Evolutionary conservation across 2,329 filamentous ascomycete genomes (phyloP).

Genomic region (Arthroderma sp.): DNA sequence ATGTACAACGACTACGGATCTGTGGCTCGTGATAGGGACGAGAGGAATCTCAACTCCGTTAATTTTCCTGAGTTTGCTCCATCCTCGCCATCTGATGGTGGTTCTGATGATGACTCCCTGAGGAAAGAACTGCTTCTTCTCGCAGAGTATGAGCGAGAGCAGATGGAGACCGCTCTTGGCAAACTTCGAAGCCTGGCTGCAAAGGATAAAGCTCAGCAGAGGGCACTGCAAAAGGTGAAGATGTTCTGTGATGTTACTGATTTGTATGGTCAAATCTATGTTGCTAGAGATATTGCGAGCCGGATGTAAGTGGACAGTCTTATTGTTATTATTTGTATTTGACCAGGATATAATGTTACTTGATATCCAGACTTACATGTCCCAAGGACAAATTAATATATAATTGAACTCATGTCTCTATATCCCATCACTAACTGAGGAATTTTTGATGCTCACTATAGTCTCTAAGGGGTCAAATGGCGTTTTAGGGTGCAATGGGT

Average conservation of each 20-base stretch:
- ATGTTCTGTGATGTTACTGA: slow-evolving; percentile 27
- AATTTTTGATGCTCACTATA: too few relatives aligned
- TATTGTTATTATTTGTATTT: background rate
- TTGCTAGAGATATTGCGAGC: slow-evolving; percentile 21
- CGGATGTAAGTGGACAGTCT: slow-evolving; percentile 3
- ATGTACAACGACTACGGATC: slow-evolving; percentile 30
- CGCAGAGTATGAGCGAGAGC: background rate
- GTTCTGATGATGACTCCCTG: slow-evolving; percentile 21
- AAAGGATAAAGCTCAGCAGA: background rate
- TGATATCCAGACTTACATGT: too few relatives aligned
- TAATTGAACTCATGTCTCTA: too few relatives aligned
- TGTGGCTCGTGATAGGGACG: slow-evolving; percentile 19
- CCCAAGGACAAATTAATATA: too few relatives aligned
- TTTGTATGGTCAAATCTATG: slow-evolving; percentile 29
- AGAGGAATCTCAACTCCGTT: slow-evolving; percentile 25
- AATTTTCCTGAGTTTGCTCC: slow-evolving; percentile 24
- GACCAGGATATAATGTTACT: background rate
- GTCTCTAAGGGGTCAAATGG: too few relatives aligned
- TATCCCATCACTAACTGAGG: too few relatives aligned
- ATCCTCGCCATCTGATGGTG: slow-evolving; percentile 11
- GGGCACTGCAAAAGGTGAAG: slow-evolving; percentile 10
- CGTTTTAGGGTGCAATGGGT: background rate
- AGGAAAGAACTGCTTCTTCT: slow-evolving; percentile 14
- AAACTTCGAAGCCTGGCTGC: background rate
- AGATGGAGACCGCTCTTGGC: background rate